Base-by-base conservation (phyloP, 129 eudicot genomes). In the Pittosporum tobira region DNA sequence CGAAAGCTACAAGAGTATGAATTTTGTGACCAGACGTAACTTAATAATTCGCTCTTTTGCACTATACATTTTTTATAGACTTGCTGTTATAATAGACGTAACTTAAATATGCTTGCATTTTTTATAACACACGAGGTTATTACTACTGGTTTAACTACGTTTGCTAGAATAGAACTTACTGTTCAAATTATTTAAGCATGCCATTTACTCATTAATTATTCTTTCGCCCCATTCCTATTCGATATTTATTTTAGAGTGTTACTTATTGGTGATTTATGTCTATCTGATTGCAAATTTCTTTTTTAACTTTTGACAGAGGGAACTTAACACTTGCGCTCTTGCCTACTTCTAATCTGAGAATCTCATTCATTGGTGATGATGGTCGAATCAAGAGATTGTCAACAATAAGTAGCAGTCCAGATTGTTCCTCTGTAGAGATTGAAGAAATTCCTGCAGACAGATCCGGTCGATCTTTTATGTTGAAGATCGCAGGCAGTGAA, bases 321-420 rank as follows among this genome's bases (percentile, higher is more conserved):
- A 77, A 63, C 73, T 71, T 89, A 72, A 80, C 74, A 22, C 86
- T 89, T 23, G 69, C 83, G 2, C 93, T 89, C 29, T 52, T 82
- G 81, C 93, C 97, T 62, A 79, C 97, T 29, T 89, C 94, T 51
- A 88, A 85, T 64, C 54, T 85, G 73, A 83, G 93, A 12, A 51
- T 89, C 63, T 75, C 88, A 49, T 89, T 85, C 63, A 57, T 77
- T 64, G 95, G 93, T 46, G 95, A 89, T 62, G 88, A 85, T 65
- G 94, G 95, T 27, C 58, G 27, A 28, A 58, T 65, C 19, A 93
- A 89, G 81, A 82, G 86, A 36, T 69, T 89, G 62, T 74, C 77
- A 52, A 89, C 95, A 2, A 29, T 89, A 49, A 75, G 80, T 57
- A 62, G 63, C 26, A 50, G 40, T 53, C 69, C 77, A 3, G 79